A percentile compares a stretch with the other conserved stretches of the same genome.
These are phyloP conservation scores for Ramaria rubella DNA, from an alignment of 768 basidiomycete genomes.

Conservation along the genomic window DNA sequence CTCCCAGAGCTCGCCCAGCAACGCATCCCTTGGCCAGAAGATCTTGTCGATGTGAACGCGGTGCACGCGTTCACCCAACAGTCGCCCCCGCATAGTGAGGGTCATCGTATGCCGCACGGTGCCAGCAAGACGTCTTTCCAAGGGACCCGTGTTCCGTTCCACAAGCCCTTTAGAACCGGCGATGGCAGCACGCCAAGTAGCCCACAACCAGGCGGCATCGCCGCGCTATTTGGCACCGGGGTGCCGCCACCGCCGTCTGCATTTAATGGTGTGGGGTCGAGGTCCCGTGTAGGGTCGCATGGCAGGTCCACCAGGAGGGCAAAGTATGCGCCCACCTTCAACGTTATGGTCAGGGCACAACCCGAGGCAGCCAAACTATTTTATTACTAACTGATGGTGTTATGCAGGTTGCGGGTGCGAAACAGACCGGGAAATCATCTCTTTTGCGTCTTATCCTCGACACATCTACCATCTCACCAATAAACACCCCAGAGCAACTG, in stretches of 20 bases:
- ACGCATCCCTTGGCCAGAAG: constrained; percentile 80
- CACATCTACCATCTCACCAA: constrained; percentile 76
- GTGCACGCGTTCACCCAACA: constrained; percentile 15
- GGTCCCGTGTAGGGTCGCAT: constrained; percentile 32
- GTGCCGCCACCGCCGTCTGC: constrained; percentile 50
- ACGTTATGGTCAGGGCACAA: constrained; percentile 62
- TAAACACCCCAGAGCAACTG: constrained; percentile 69
- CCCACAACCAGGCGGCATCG: neutral
- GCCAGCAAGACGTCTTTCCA: constrained; percentile 64
- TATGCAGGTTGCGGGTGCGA: constrained; percentile 64
- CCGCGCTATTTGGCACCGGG: constrained; percentile 27
- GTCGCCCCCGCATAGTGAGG: constrained; percentile 21
- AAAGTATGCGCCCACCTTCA: constrained; percentile 72
- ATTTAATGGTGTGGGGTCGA: constrained; percentile 43
- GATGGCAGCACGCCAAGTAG: neutral
- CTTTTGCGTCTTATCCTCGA: constrained; percentile 73
- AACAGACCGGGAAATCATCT: constrained; percentile 71
- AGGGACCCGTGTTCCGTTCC: constrained; percentile 59
- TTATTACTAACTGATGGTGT: neutral
- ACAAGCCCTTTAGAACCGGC: constrained; percentile 56
- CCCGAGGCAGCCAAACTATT: neutral
- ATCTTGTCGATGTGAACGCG: constrained; percentile 59
- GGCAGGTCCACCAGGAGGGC: constrained; percentile 48
- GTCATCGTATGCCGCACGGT: constrained; percentile 44
- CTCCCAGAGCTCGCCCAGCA: constrained; percentile 70